phyloP scores from a whole-genome alignment of 768 basidiomycete species.

The Suillus americanus region DNA sequence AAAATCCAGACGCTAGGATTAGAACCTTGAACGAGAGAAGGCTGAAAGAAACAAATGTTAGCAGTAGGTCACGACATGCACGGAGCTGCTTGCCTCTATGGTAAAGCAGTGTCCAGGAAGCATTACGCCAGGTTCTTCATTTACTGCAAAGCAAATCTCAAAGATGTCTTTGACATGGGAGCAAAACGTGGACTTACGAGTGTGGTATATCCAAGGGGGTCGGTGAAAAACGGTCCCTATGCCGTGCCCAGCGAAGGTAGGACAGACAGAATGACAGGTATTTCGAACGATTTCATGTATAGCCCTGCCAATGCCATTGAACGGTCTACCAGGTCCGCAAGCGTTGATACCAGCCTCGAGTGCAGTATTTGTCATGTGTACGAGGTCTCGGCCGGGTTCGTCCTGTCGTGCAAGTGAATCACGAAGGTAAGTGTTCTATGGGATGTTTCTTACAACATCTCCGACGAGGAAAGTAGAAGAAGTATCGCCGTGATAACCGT shows the following conservation, averaged over 20 bases:
- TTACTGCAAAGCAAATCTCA: slow-evolving; percentile 46
- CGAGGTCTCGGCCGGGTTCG: slow-evolving; percentile 61
- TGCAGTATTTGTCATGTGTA: slow-evolving; percentile 60
- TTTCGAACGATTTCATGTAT: slow-evolving; percentile 54
- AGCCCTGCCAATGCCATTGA: slow-evolving; percentile 67
- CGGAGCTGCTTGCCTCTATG: slow-evolving; percentile 60
- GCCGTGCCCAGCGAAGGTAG: slow-evolving; percentile 82
- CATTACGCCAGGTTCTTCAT: slow-evolving; percentile 84
- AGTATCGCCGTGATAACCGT: slow-evolving; percentile 89
- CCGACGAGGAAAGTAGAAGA: slow-evolving; percentile 84
- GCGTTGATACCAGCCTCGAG: slow-evolving; percentile 67
- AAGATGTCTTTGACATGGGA: not conserved
- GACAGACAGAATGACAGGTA: slow-evolving; percentile 56
- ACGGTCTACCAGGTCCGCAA: slow-evolving; percentile 73
- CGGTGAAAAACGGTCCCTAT: slow-evolving; percentile 82
- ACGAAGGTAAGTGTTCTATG: not conserved
- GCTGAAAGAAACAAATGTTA: slow-evolving; percentile 39
- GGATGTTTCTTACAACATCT: slow-evolving; percentile 52
- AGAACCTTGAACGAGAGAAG: slow-evolving; percentile 73
- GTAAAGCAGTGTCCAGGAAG: slow-evolving; percentile 87
- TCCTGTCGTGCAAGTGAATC: slow-evolving; percentile 47
- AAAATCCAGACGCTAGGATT: slow-evolving; percentile 73
- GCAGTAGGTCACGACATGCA: slow-evolving; percentile 6
- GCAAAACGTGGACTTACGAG: slow-evolving; percentile 43
- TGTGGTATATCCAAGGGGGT: slow-evolving; percentile 81